These are phyloP conservation scores for Chlamydomonas incerta DNA, from an alignment of 139 green algal species.

Conservation along the genomic window DNA sequence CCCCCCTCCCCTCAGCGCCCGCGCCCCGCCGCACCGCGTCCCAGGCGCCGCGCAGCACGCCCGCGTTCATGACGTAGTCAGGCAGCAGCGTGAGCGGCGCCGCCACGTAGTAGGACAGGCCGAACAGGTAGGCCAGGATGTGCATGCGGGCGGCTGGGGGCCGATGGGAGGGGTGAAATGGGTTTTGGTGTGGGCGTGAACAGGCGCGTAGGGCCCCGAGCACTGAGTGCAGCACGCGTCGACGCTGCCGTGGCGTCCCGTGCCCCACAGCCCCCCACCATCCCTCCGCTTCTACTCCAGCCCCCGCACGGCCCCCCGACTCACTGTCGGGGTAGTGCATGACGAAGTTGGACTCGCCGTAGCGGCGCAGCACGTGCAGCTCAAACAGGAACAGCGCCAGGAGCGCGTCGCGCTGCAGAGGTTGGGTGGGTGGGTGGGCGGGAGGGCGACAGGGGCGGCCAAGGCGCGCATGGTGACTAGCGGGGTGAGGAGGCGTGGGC, in stretches of 20 bases:
- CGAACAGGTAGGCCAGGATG: constrained; percentile 84
- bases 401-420: constrained; percentile 15
- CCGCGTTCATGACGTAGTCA: not conserved
- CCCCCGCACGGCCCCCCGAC: not conserved
- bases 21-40: not conserved
- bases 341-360: constrained; percentile 65
- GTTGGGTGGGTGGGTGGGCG: not conserved
- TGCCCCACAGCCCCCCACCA: not conserved
- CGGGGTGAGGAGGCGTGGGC: too few relatives aligned
- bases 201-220: too few relatives aligned
- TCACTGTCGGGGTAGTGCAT: constrained; percentile 62
- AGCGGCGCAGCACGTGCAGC: constrained; percentile 72
- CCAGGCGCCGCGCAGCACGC: not conserved
- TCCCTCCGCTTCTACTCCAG: too few relatives aligned
- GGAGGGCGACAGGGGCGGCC: too few relatives aligned
- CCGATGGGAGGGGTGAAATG: not conserved
- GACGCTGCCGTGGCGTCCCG: too few relatives aligned
- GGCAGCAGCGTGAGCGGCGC: constrained; percentile 74
- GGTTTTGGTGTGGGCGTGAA: too few relatives aligned
- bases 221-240: too few relatives aligned
- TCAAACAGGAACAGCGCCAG: constrained; percentile 62
- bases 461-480: too few relatives aligned
- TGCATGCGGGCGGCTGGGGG: constrained; percentile 75
- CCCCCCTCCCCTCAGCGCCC: not conserved
- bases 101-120: constrained; percentile 80